Base-by-base conservation (phyloP, 2,329 filamentous ascomycete species). In the Penicillium sp. region DNA sequence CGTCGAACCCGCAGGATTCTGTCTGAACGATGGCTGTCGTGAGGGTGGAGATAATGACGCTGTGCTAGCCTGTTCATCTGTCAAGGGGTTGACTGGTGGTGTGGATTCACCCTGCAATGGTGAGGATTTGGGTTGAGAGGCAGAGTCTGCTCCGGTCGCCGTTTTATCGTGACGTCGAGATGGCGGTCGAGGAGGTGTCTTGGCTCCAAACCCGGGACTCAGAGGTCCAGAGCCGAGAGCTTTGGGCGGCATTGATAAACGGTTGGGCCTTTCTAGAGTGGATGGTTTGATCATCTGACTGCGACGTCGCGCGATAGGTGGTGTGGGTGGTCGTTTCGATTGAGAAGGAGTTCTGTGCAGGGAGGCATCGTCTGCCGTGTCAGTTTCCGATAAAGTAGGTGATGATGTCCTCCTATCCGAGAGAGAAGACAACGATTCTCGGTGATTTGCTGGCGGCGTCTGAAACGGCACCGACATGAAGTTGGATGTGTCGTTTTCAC, bases 361-460 rank as follows among this genome's bases (percentile, higher is more conserved):
- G 14, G 65, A 66, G 4, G 30, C 42, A 20, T 59, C 56, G 3
- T 51, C 48, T 0, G 20, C 26, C 12, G 47, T 30, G 9, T 33
- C 24, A 21, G 43, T 16, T 21, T 55, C 45, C 5, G 45, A 38
- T 26, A 38, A 30, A 11, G 38, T 50, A 49, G 60, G 77, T 38
- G 74, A 76, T 35, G 77, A 53, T 18, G 26, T 75, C 11, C 67
- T 75, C 11, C 67, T 63, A 2, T 82, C 82, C 3, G 81, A 76
- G 1, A 79, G 78, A 1, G 86, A 84, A 12, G 87, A 76, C 3
- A 85, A 83, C 63, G 87, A 88, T 68, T 85, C 84, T 26, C 47
- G 42, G 21, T 52, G 57, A 49, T 59, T 46, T 6, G 57, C 46
- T 14, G 42, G 58, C 23, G 51, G 30, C 12, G 43, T 47, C 12